Base-by-base conservation (phyloP, 2,329 filamentous ascomycete species). In the Fusarium sp. region DNA sequence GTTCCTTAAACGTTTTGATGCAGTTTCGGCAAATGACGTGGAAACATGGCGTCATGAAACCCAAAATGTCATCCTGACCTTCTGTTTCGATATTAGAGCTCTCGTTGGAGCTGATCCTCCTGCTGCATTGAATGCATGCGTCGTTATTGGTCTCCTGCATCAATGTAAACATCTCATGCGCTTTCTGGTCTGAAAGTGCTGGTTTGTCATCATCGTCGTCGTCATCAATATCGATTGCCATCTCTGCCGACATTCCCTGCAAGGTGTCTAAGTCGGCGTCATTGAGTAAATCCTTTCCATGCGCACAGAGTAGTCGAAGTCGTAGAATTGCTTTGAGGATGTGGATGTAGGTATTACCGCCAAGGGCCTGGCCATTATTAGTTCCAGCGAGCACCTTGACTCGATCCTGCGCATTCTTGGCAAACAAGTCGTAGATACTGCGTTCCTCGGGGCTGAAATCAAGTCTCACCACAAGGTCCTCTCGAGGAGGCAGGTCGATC, bases 261-360 rank as follows among this genome's bases (percentile, higher is more conserved):
- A 95, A 89, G 7, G 92, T 86, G 73, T 92, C 90, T 49, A 97
- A 84, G 76, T 98, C 95, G 25, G 95, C 92, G 39, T 95, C 90
- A 63, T 91, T 93, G 6, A 99, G 87, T 12, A 99, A 88, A 67
- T 98, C 95, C 72, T 92, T 93, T n/a, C 96, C 96, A 79, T 98
- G 95, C 3, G 95, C 96, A 78, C 95, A 98, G 57, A 98, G 92
- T 44, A 97, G 87, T 15, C 96, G 93, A 23, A 99, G 88, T 35
- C 95, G 92, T 73, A 97, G 88, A 78, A 99, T 97, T 9, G 94
- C 93, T 73, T 96, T 95, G 68, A 99, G 83, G 51, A 99, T 96
- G 76, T 97, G 94, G 51, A 96, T 95, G 78, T 97, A 98, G n/a
- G 93, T 92, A 74, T 92, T 94, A 45, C 95, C 95, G 44, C 92